Evolutionary conservation across 1,284 basidiomycete genomes (phyloP).

Genomic region (Sanguinoderma infundibulare): DNA sequence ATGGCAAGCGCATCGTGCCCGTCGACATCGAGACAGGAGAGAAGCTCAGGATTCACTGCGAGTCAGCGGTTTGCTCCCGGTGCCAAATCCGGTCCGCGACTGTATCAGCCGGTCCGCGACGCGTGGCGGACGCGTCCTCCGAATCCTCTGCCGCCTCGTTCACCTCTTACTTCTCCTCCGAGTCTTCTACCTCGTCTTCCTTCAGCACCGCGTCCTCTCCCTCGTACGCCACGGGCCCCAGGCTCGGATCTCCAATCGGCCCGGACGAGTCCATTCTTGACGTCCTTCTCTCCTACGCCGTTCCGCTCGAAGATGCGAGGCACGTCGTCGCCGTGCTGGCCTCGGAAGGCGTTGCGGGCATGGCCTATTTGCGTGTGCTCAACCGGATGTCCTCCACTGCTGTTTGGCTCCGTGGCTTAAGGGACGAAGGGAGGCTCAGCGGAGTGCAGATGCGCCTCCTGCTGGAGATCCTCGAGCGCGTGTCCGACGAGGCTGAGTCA

Average conservation of each 20-base stretch:
- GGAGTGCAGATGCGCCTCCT: slow-evolving; percentile 7
- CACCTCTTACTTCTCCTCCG: not conserved
- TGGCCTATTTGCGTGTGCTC: slow-evolving; percentile 4
- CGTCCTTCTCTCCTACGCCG: not conserved
- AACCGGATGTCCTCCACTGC: not conserved
- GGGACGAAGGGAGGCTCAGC: not conserved
- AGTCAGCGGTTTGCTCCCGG: not conserved
- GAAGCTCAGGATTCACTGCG: not conserved
- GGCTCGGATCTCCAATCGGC: not conserved
- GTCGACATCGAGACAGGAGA: not conserved
- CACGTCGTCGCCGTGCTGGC: not conserved
- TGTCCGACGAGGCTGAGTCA: not conserved
- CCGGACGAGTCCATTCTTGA: not conserved
- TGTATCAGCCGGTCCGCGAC: no score
- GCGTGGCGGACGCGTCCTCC: no score
- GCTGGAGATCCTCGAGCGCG: not conserved
- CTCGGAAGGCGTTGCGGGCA: not conserved
- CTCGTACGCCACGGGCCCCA: not conserved
- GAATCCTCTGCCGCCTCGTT: no score
- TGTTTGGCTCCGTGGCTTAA: slow-evolving; percentile 7
- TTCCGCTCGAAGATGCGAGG: slow-evolving; percentile 4
- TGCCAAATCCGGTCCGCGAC: no score
- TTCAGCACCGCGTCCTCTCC: not conserved
- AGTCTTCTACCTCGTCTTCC: not conserved
- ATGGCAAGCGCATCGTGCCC: not conserved